Percentiles rank a stretch among this genome's conserved stretches.
Conservation (phyloP, 1,139 yeast genomes). For the Debaryomyces sp. region DNA sequence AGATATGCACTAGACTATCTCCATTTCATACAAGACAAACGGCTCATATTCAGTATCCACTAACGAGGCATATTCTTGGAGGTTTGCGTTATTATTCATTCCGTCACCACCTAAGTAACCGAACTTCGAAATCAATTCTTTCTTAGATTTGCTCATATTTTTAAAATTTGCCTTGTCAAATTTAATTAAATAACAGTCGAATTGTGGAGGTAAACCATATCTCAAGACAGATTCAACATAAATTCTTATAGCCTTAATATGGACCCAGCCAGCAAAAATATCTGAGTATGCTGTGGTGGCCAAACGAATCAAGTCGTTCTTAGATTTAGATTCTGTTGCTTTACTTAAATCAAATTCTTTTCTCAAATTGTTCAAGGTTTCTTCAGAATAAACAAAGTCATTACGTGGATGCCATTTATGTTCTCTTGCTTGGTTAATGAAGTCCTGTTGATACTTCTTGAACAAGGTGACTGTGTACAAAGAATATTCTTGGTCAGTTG, state of each 20-base stretch:
- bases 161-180: constrained; percentile 41
- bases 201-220: constrained; percentile 95
- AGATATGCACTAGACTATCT: constrained; percentile 28
- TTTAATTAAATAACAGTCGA: constrained; percentile 64
- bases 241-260: constrained; percentile 66
- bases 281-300: constrained; percentile 89
- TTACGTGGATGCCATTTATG: constrained; percentile 86
- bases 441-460: constrained; percentile 76
- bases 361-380: constrained; percentile 66
- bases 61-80: constrained; percentile 85
- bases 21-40: constrained; percentile 74
- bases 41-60: constrained; percentile 97
- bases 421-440: constrained; percentile 74
- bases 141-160: constrained; percentile 59
- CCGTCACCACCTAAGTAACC: constrained; percentile 94
- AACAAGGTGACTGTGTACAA: constrained; percentile 82
- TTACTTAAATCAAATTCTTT: constrained; percentile 78
- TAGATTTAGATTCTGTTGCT: constrained; percentile 71
- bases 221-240: constrained; percentile 76
- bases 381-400: constrained; percentile 87
- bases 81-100: constrained; percentile 61
- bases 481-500: constrained; percentile 71
- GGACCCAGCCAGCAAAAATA: constrained; percentile 83
- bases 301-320: constrained; percentile 78
- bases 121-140: constrained; percentile 69